These are phyloP conservation scores for Hypoxylon perforatum DNA, from an alignment of 495 filamentous ascomycete genomes.

Conservation along the genomic window DNA sequence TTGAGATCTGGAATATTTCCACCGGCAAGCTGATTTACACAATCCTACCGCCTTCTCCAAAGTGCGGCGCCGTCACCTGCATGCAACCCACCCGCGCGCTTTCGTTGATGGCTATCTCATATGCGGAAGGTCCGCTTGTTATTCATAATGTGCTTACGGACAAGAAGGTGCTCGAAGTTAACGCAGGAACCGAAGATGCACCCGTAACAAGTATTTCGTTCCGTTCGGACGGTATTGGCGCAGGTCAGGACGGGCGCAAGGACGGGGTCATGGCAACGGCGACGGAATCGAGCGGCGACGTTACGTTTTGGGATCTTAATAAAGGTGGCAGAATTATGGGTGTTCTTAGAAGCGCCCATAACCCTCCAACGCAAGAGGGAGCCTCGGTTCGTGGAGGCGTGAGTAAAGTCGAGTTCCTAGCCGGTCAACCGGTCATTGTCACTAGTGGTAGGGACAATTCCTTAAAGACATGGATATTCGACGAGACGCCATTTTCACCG, in stretches of 20 bases:
- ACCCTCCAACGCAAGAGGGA: constrained; percentile 66
- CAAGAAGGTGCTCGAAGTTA: constrained; percentile 72
- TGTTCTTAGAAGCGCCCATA: constrained; percentile 85
- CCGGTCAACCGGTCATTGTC: constrained; percentile 89
- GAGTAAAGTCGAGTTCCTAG: constrained; percentile 86
- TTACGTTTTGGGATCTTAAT: constrained; percentile 96
- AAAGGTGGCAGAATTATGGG: constrained; percentile 84
- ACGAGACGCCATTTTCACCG: constrained; percentile 84
- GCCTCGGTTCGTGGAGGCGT: constrained; percentile 64
- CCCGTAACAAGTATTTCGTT: constrained; percentile 87
- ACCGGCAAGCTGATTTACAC: constrained; percentile 90
- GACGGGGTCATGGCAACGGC: constrained; percentile 89
- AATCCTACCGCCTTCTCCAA: constrained; percentile 73
- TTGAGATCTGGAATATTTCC: constrained; percentile 97
- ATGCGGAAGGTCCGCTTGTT: constrained; percentile 78
- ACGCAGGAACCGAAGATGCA: constrained; percentile 65
- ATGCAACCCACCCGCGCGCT: constrained; percentile 84
- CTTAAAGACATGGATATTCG: constrained; percentile 94
- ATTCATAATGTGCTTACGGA: constrained; percentile 85
- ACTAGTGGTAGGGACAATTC: constrained; percentile 94
- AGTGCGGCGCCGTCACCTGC: constrained; percentile 80
- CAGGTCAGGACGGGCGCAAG: constrained; percentile 83
- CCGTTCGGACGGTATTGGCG: constrained; percentile 88
- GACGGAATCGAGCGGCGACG: constrained; percentile 76
- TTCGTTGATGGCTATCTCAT: constrained; percentile 88